Conservation (phyloP, 2,329 filamentous ascomycete species). For the Xylariaceae sp. region DNA sequence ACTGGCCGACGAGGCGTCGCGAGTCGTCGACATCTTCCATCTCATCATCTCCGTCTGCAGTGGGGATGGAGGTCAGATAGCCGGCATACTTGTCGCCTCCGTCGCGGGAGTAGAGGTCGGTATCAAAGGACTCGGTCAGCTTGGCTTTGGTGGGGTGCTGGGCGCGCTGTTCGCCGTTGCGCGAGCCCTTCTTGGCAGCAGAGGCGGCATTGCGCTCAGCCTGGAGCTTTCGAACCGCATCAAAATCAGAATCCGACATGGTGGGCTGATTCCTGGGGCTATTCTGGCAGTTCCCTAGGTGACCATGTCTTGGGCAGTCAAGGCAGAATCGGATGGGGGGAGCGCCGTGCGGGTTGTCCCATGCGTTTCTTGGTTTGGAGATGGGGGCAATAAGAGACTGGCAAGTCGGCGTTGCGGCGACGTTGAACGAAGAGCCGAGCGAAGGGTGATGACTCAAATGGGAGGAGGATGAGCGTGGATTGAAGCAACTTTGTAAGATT, state of each 20-base stretch:
- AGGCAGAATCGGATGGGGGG: background rate
- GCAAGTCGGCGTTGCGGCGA: no score
- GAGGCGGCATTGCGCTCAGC: slow-evolving; percentile 85
- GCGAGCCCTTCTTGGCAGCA: slow-evolving; percentile 76
- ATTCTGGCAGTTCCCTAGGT: slow-evolving; percentile 24
- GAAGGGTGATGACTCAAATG: no score
- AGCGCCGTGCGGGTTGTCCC: no score
- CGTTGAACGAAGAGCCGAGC: no score
- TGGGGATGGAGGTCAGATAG: slow-evolving; percentile 86
- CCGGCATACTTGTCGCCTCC: slow-evolving; percentile 79
- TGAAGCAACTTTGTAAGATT: no score
- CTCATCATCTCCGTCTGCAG: slow-evolving; percentile 73
- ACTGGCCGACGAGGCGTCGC: slow-evolving; percentile 84
- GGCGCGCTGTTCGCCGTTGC: slow-evolving; percentile 75
- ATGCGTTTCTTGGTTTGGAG: no score
- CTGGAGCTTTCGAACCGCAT: slow-evolving; percentile 82
- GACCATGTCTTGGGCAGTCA: slow-evolving; percentile 27
- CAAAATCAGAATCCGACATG: slow-evolving; percentile 81
- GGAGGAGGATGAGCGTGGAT: no score
- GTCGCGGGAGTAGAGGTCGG: slow-evolving; percentile 78
- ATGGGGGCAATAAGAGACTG: no score
- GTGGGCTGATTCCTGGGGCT: slow-evolving; percentile 29
- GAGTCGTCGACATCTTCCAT: slow-evolving; percentile 72
- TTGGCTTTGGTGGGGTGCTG: slow-evolving; percentile 87
- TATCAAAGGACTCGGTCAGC: slow-evolving; percentile 86